phyloP scores from a whole-genome alignment of 768 basidiomycete genomes.

The Naganishia vaughanmartiniae region DNA sequence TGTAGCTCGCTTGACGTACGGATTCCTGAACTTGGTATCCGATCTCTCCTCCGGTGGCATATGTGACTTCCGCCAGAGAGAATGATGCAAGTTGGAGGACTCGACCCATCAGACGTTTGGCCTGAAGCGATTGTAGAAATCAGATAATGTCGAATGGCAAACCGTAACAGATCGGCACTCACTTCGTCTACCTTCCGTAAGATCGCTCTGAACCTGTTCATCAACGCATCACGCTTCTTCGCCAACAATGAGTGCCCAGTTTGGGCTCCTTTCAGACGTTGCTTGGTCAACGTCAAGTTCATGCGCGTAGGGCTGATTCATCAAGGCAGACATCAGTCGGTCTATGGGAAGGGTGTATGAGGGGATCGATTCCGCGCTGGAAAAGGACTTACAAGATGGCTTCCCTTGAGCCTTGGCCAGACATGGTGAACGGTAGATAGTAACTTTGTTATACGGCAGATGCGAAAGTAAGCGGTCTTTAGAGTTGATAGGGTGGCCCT shows the following conservation, averaged over 20 bases:
- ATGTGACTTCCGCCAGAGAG: constrained; percentile 97
- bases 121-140: constrained; percentile 56
- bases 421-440: constrained; percentile 60
- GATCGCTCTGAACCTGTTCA: constrained; percentile 89
- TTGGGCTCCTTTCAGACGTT: constrained; percentile 78
- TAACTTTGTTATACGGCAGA: neutral
- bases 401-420: constrained; percentile 83
- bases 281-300: constrained; percentile 83
- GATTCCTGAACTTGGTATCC: constrained; percentile 97
- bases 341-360: neutral
- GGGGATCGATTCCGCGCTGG: neutral
- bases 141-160: neutral
- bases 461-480: neutral
- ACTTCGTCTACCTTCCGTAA: constrained; percentile 97
- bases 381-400: constrained; percentile 62
- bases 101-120: constrained; percentile 97
- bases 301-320: constrained; percentile 78
- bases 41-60: constrained; percentile 81
- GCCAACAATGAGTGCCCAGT: constrained; percentile 92
- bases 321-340: neutral
- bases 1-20: constrained; percentile 84
- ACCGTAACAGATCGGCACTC: constrained; percentile 33
- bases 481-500: no score
- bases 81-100: constrained; percentile 99
- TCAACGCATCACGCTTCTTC: constrained; percentile 96